Conservation (phyloP, 768 basidiomycete genomes). For the Trametes meyenii region DNA sequence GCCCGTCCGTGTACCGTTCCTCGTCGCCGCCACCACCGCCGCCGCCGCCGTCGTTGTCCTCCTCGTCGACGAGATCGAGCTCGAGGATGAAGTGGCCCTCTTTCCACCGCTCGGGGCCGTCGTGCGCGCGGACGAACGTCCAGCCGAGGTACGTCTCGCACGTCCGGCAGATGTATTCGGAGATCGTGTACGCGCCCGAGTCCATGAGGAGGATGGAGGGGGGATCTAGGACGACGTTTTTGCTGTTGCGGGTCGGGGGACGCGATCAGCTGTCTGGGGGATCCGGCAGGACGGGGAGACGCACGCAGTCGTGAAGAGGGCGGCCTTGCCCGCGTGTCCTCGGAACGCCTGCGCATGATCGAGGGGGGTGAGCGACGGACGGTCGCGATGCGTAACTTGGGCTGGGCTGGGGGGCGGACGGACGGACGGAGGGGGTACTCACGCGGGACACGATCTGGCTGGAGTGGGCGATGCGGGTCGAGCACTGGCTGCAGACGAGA, state of each 20-base stretch:
- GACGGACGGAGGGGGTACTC: too few species aligned
- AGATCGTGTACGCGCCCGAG: constrained; percentile 65
- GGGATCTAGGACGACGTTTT: constrained; percentile 46
- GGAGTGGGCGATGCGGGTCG: constrained; percentile 17
- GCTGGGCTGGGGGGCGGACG: background rate
- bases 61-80: constrained; percentile 34
- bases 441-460: constrained; percentile 26
- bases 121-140: constrained; percentile 62
- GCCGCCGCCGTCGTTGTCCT: constrained; percentile 23
- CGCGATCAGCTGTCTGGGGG: background rate
- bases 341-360: constrained; percentile 44
- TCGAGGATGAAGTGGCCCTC: constrained; percentile 62
- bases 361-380: background rate
- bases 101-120: constrained; percentile 63
- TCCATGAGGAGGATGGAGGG: constrained; percentile 61
- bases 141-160: constrained; percentile 62
- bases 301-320: constrained; percentile 58
- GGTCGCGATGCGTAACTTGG: too few species aligned
- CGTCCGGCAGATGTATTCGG: constrained; percentile 53
- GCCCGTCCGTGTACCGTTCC: constrained; percentile 40
- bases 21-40: constrained; percentile 34
- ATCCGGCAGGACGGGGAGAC: constrained; percentile 26
- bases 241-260: constrained; percentile 35
- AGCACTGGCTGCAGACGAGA: constrained; percentile 16
- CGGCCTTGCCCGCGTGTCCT: constrained; percentile 62